Evolutionary conservation across 23 red algal species (phyloP).

Genomic region (Gracilaria gracilis): DNA sequence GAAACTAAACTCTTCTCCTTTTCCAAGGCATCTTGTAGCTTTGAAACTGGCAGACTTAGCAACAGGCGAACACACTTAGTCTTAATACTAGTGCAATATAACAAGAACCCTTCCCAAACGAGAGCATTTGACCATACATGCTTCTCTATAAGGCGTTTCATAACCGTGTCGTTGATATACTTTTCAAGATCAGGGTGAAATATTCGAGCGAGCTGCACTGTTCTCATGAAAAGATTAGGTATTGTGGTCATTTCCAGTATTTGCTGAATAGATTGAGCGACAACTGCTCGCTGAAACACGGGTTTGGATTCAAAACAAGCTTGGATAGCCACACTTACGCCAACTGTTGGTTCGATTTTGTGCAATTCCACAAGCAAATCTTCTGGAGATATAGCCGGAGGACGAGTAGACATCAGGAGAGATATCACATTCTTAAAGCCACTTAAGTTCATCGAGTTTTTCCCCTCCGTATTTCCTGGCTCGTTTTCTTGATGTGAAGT

Average conservation of each 20-base stretch:
- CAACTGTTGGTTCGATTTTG: constrained; percentile 61
- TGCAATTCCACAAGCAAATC: constrained; percentile 82
- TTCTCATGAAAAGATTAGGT: constrained; percentile 78
- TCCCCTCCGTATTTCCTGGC: background rate
- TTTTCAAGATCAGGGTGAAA: constrained; percentile 74
- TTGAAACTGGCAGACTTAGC: constrained; percentile 57
- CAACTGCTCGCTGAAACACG: constrained; percentile 70
- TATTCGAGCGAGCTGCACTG: constrained; percentile 65
- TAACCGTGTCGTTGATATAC: constrained; percentile 71
- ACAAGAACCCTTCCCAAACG: constrained; percentile 76
- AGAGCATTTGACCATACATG: constrained; percentile 70
- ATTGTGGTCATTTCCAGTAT: constrained; percentile 70
- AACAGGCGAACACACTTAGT: constrained; percentile 27
- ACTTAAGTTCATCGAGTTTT: background rate
- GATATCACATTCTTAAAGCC: constrained; percentile 65
- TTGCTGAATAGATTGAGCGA: constrained; percentile 75
- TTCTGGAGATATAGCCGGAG: constrained; percentile 42
- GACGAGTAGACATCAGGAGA: constrained; percentile 33
- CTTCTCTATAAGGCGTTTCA: constrained; percentile 71
- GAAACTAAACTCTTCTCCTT: constrained; percentile 45
- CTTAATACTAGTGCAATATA: constrained; percentile 54
- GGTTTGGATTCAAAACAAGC: constrained; percentile 77
- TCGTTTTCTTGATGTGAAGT: background rate
- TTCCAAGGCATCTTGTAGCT: constrained; percentile 59
- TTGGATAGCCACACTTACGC: constrained; percentile 56